Evolutionary conservation across 1,284 basidiomycete genomes (phyloP).

Genomic region (Mycosarcoma maydis): DNA sequence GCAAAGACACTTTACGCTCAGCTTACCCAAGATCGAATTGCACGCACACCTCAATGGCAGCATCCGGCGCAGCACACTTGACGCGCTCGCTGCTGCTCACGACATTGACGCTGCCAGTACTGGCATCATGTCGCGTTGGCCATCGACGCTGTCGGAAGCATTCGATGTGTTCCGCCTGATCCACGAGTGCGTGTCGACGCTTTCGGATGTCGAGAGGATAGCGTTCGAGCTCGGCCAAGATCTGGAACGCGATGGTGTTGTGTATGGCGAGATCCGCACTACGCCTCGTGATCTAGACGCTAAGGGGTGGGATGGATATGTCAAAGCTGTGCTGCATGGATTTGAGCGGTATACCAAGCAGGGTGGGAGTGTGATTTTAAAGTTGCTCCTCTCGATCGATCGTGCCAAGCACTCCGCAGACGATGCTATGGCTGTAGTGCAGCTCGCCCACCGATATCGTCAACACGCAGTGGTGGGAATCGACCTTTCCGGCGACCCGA

Average conservation of each 20-base stretch:
- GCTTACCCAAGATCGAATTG: constrained; percentile 46
- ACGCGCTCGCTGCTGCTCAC: constrained; percentile 11
- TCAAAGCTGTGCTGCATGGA: constrained; percentile 18
- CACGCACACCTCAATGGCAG: constrained; percentile 52
- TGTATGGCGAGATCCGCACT: constrained; percentile 48
- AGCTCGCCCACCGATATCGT: constrained; percentile 13
- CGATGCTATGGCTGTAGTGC: constrained; percentile 13
- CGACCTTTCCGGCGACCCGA: constrained; percentile 47
- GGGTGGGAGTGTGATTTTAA: constrained; percentile 1
- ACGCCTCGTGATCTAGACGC: constrained; percentile 25
- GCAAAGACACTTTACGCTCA: constrained; percentile 2
- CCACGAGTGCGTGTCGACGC: constrained; percentile 29
- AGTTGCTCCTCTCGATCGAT: constrained; percentile 44
- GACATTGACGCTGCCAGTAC: constrained; percentile 7
- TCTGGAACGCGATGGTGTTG: constrained; percentile 37
- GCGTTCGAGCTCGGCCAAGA: constrained; percentile 37
- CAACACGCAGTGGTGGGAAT: constrained; percentile 26
- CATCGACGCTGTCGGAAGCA: constrained; percentile 32
- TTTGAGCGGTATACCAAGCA: constrained; percentile 4
- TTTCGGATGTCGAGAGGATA: constrained; percentile 19
- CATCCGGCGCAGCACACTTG: constrained; percentile 41
- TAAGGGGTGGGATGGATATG: constrained; percentile 6
- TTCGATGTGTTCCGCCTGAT: constrained; percentile 43
- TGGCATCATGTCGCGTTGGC: constrained; percentile 15
- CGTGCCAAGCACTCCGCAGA: constrained; percentile 15